These are phyloP conservation scores for Starmerella apicola DNA, from an alignment of 805 yeast species.

Conservation along the genomic window DNA sequence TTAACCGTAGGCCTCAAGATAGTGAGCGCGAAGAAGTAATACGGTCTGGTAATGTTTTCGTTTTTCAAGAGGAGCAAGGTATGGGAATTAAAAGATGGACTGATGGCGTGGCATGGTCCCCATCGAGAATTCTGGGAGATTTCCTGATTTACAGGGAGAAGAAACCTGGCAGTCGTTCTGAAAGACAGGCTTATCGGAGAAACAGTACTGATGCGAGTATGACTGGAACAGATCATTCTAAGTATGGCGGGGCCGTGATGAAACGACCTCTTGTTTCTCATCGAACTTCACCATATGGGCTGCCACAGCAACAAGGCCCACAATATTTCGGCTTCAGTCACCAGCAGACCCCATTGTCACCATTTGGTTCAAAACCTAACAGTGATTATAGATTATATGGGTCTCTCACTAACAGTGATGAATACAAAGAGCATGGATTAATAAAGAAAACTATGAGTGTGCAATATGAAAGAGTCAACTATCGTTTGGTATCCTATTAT, in stretches of 20 bases:
- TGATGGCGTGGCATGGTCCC: conserved; percentile 91
- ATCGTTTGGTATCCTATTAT: conserved; percentile 70
- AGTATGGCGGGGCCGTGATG: not conserved
- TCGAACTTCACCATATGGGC: not conserved
- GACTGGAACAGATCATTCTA: not conserved
- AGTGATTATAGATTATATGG: conserved; percentile 33
- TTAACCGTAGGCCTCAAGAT: conserved; percentile 72
- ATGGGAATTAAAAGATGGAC: conserved; percentile 94
- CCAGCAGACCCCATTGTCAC: too few relatives aligned
- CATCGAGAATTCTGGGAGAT: conserved; percentile 75
- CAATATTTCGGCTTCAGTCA: not conserved
- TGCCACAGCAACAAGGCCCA: too few relatives aligned
- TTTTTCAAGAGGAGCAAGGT: conserved; percentile 68
- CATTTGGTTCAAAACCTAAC: not conserved
- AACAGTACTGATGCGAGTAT: not conserved
- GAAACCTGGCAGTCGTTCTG: conserved; percentile 25
- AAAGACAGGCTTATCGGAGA: too few relatives aligned
- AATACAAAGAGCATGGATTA: conserved; percentile 58
- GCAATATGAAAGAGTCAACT: conserved; percentile 23
- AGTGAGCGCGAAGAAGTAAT: conserved; percentile 56
- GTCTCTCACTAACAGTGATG: conserved; percentile 46
- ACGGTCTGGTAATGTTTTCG: conserved; percentile 66
- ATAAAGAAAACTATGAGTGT: conserved; percentile 72
- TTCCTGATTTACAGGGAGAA: conserved; percentile 74
- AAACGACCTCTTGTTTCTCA: not conserved